Base-by-base conservation (phyloP, 2,329 filamentous ascomycete genomes). In the Colletotrichum destructivum region DNA sequence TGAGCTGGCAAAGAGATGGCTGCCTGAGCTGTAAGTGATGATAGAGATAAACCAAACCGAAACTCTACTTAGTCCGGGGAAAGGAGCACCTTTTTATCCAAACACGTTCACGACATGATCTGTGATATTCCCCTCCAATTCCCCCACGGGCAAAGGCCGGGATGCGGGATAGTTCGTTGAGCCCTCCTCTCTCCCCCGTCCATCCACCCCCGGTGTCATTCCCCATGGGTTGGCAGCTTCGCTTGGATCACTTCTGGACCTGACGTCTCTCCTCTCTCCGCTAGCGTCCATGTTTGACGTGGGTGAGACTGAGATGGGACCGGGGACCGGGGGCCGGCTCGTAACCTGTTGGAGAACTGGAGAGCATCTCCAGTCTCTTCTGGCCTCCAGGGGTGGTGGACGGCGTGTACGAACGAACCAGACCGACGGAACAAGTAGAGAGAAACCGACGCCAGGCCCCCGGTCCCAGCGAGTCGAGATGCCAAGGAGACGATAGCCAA, bases 191-290 rank as follows among this genome's bases (percentile, higher is more conserved):
- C 26, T n/a, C n/a, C 26, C 26, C 26, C 66, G 56, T 35, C 56
- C 51, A 63, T 57, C 57, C 66, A 63, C 66, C 64, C 66, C 59
- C 66, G 23, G 66, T 26, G 42, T n/a, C n/a, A 18, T 40, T 63
- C 59, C 49, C 8, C 59, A 21, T 56, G 51, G 49, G 46, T 16
- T 23, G 16, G 23, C 23, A 21, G 40, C n/a, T 51, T 42, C 21
- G 42, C 57, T 56, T 49, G 66, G 66, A 42, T 44, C 66, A 56
- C 31, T 3, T 31, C 40, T 56, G n/a, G 57, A 26, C 42, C 42
- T 59, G 51, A 59, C 31, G 59, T 23, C 38, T 23, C n/a, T 44
- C 15, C 47, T 62, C 26, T 26, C 26, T 26, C 26, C 26, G 26
- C 26, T 26, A 26, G 64, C 64, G 47, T 62, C 31, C 40, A 54